A percentile compares a stretch with the other conserved stretches of the same genome.
These are phyloP conservation scores for Diplocarpon mali DNA, from an alignment of 2,329 filamentous ascomycete genomes.

Conservation along the genomic window DNA sequence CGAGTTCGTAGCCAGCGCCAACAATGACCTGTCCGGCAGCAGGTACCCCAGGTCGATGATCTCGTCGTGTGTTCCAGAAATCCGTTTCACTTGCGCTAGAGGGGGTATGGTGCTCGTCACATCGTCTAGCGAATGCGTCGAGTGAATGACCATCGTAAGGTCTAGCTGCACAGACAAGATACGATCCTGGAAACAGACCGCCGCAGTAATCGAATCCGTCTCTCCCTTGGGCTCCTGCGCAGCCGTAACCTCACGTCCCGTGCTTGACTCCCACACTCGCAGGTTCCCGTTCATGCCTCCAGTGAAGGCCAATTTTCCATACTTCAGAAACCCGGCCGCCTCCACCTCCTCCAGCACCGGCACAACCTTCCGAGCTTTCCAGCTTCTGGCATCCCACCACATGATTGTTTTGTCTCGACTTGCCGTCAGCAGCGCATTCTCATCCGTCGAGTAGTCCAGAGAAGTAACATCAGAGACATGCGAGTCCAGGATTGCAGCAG, in stretches of 20 bases:
- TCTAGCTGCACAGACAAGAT: constrained; percentile 79
- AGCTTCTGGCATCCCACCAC: constrained; percentile 78
- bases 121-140: constrained; percentile 34
- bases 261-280: constrained; percentile 71
- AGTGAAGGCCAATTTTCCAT: constrained; percentile 65
- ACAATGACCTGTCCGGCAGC: constrained; percentile 64
- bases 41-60: constrained; percentile 91
- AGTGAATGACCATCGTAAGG: constrained; percentile 74
- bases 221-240: constrained; percentile 55
- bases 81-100: constrained; percentile 49
- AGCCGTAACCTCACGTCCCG: constrained; percentile 66
- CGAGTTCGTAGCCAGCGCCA: constrained; percentile 89
- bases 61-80: constrained; percentile 95
- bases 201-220: constrained; percentile 58
- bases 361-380: constrained; percentile 71
- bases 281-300: constrained; percentile 76
- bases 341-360: constrained; percentile 82
- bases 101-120: constrained; percentile 26
- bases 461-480: constrained; percentile 92
- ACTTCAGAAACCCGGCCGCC: constrained; percentile 64
- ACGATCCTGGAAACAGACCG: constrained; percentile 55
- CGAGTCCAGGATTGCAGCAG: constrained; percentile 71
- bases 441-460: constrained; percentile 66
- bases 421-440: constrained; percentile 69
- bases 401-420: constrained; percentile 91